Conservation (phyloP, 768 basidiomycete species). For the Tylopilus sp. region DNA sequence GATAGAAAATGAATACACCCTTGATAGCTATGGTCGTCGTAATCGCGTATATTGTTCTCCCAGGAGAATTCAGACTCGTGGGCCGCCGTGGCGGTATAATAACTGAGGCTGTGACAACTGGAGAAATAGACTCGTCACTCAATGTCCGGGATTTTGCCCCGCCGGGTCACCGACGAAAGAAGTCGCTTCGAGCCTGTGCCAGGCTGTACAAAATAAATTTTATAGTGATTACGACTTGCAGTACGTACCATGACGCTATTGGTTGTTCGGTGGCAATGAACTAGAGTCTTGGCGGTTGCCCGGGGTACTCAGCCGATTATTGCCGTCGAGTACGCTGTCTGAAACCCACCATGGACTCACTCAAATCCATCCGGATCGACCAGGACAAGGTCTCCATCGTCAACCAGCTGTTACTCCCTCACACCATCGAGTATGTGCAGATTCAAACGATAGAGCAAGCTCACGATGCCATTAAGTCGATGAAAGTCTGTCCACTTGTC, state of each 20-base stretch:
- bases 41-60: too few relatives aligned
- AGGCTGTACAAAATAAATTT: too few relatives aligned
- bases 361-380: slow-evolving; percentile 42
- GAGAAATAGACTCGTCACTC: too few relatives aligned
- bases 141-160: too few relatives aligned
- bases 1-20: too few relatives aligned
- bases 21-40: too few relatives aligned
- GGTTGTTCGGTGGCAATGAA: neutral
- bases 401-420: slow-evolving; percentile 85
- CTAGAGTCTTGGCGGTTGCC: neutral
- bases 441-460: slow-evolving; percentile 79
- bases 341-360: slow-evolving; percentile 14
- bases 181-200: too few relatives aligned
- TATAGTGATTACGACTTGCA: too few relatives aligned
- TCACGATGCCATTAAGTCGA: slow-evolving; percentile 90
- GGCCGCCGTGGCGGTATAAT: too few relatives aligned
- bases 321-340: neutral
- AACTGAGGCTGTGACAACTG: too few relatives aligned
- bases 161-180: too few relatives aligned
- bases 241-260: neutral
- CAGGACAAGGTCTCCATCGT: slow-evolving; percentile 74
- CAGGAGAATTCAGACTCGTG: too few relatives aligned
- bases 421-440: slow-evolving; percentile 60
- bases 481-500: slow-evolving; percentile 63
- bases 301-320: neutral